phyloP scores from a whole-genome alignment of 306 rosid genomes.

The Trichosanthes cucumerina region DNA sequence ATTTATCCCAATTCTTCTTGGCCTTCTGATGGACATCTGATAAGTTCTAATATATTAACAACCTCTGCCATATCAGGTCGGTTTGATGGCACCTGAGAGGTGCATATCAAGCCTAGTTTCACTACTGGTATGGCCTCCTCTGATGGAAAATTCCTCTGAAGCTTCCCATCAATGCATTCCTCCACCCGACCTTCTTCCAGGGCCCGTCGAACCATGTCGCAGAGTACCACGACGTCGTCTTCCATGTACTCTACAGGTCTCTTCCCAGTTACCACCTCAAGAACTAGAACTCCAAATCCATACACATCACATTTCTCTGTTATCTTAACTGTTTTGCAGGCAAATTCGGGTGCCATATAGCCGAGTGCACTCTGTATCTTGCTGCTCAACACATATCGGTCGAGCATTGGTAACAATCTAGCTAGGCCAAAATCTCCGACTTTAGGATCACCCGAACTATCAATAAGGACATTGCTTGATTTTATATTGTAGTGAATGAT shows the following conservation, averaged over 20 bases:
- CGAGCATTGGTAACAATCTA: conserved; percentile 89
- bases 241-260: conserved; percentile 98
- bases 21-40: conserved; percentile 92
- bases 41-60: conserved; percentile 88
- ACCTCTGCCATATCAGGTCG: conserved; percentile 99
- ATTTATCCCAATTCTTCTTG: conserved; percentile 65
- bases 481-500: conserved; percentile 91
- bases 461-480: conserved; percentile 83
- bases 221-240: conserved; percentile 94
- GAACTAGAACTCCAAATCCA: conserved; percentile 77
- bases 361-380: conserved; percentile 98
- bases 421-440: conserved; percentile 93
- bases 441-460: conserved; percentile 72
- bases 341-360: conserved; percentile 98
- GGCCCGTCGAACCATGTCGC: conserved; percentile 94
- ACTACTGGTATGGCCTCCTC: conserved; percentile 93
- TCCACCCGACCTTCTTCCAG: conserved; percentile 91
- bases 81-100: conserved; percentile 95
- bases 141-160: conserved; percentile 72
- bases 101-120: conserved; percentile 88
- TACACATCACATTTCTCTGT: conserved; percentile 93
- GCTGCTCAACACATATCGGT: conserved; percentile 88
- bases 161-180: conserved; percentile 74
- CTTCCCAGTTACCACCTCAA: conserved; percentile 89
- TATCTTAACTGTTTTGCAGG: conserved; percentile 89